phyloP scores from a whole-genome alignment of 805 yeast species.

The Sugiyamaella americana region DNA sequence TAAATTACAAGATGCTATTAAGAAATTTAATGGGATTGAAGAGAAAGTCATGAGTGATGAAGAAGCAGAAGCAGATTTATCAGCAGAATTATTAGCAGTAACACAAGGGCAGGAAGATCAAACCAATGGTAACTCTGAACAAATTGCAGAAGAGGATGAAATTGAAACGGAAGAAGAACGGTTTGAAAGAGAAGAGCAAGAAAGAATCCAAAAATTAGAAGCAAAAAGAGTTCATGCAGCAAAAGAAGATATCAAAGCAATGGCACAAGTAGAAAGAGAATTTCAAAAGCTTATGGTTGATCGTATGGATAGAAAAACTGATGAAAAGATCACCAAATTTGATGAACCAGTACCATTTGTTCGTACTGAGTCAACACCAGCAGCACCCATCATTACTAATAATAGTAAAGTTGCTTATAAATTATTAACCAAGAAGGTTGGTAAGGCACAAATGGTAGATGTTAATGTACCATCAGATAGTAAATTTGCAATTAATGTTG shows the following conservation, averaged over 20 bases:
- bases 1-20: conserved; percentile 35
- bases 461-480: conserved; percentile 49
- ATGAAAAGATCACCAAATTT: conserved; percentile 26
- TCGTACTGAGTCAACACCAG: background rate
- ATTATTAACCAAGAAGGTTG: conserved; percentile 50
- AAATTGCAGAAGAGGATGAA: conserved; percentile 33
- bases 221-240: conserved; percentile 14
- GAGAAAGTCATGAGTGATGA: background rate
- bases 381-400: background rate
- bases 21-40: conserved; percentile 16
- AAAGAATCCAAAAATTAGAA: conserved; percentile 30
- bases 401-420: conserved; percentile 1
- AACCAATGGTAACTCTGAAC: conserved; percentile 28
- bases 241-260: conserved; percentile 41
- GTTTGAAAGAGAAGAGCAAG: conserved; percentile 36
- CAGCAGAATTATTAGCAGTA: conserved; percentile 12
- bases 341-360: conserved; percentile 28
- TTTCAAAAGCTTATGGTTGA: conserved; percentile 48
- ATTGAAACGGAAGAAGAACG: conserved; percentile 29
- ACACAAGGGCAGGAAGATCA: conserved; percentile 25
- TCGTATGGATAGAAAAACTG: conserved; percentile 39
- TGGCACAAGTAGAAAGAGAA: conserved; percentile 51
- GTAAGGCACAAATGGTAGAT: conserved; percentile 39
- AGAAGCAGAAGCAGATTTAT: background rate
- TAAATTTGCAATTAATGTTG: conserved; percentile 47